Evolutionary conservation across 2,329 filamentous ascomycete species (phyloP).

Genomic region (Trichophyton schoenleinii): DNA sequence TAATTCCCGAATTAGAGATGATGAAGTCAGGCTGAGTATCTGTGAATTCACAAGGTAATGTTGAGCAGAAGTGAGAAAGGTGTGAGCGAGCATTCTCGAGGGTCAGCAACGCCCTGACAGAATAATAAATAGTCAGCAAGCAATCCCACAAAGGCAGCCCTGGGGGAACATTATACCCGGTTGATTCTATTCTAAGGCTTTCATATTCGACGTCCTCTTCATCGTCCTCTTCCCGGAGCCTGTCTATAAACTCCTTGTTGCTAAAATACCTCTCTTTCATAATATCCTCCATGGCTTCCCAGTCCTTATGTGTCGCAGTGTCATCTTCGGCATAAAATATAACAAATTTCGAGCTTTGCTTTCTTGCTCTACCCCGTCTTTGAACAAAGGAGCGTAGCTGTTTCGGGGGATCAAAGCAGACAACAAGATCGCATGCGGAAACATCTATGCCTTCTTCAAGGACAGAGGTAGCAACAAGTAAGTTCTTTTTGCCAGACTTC

Average conservation of each 20-base stretch:
- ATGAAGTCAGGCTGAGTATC: conserved; percentile 58
- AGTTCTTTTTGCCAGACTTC: conserved; percentile 39
- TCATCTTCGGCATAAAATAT: conserved; percentile 33
- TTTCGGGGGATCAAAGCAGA: conserved; percentile 50
- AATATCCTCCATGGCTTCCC: conserved; percentile 55
- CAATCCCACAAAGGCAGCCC: conserved; percentile 3
- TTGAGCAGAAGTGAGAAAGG: conserved; percentile 67
- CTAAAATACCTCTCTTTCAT: conserved; percentile 61
- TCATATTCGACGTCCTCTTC: conserved; percentile 28
- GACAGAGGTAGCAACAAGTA: conserved; percentile 47
- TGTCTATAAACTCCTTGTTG: conserved; percentile 42
- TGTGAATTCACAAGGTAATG: conserved; percentile 48
- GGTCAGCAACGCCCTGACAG: conserved; percentile 51
- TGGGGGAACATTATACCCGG: conserved; percentile 25
- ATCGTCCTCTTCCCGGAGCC: conserved; percentile 39
- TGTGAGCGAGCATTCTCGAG: conserved; percentile 63
- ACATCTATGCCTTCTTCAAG: conserved; percentile 52
- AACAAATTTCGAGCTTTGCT: conserved; percentile 44
- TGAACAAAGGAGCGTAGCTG: conserved; percentile 56
- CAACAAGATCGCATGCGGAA: conserved; percentile 50
- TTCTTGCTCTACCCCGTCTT: conserved; percentile 50
- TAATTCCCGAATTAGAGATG: conserved; percentile 30
- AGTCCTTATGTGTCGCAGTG: conserved; percentile 35
- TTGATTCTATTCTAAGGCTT: conserved; percentile 32
- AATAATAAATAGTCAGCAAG: conserved; percentile 4